Percentiles rank a stretch among this genome's conserved stretches.
These are phyloP conservation scores for Scheffersomyces spartinae DNA, from an alignment of 805 yeast species.

Conservation along the genomic window DNA sequence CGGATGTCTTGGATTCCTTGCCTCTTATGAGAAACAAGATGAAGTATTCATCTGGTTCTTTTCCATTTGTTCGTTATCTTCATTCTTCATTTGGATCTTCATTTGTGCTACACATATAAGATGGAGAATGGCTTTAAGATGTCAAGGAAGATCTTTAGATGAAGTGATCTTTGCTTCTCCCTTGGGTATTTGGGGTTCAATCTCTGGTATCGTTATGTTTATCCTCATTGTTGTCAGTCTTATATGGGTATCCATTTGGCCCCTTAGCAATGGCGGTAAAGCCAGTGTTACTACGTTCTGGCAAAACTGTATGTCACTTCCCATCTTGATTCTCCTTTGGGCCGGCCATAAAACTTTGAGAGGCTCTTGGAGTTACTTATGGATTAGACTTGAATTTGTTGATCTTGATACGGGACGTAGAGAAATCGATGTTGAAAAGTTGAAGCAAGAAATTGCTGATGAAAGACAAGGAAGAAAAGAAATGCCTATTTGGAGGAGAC, in stretches of 20 bases:
- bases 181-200: constrained; percentile 26
- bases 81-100: constrained; percentile 30
- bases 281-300: constrained; percentile 31
- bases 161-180: constrained; percentile 24
- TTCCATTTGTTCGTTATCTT: constrained; percentile 28
- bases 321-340: constrained; percentile 34
- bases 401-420: constrained; percentile 36
- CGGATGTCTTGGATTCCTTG: constrained; percentile 30
- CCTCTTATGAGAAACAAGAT: constrained; percentile 17
- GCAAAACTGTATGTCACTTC: constrained; percentile 39
- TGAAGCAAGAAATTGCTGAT: constrained; percentile 31
- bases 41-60: constrained; percentile 29
- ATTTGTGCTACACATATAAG: constrained; percentile 29
- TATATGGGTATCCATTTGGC: constrained; percentile 29
- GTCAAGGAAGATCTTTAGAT: constrained; percentile 20
- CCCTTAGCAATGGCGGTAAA: constrained; percentile 10
- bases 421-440: constrained; percentile 21
- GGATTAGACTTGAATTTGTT: constrained; percentile 21
- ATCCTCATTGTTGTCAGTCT: constrained; percentile 23
- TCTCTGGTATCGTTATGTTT: constrained; percentile 19
- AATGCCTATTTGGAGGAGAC: constrained; percentile 15
- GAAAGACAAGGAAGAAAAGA: constrained; percentile 15
- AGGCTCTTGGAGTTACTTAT: constrained; percentile 15
- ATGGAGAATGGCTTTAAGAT: constrained; percentile 26
- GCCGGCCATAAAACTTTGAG: constrained; percentile 27